Evolutionary conservation across 805 yeast species (phyloP).

Genomic region (Candida railenensis): DNA sequence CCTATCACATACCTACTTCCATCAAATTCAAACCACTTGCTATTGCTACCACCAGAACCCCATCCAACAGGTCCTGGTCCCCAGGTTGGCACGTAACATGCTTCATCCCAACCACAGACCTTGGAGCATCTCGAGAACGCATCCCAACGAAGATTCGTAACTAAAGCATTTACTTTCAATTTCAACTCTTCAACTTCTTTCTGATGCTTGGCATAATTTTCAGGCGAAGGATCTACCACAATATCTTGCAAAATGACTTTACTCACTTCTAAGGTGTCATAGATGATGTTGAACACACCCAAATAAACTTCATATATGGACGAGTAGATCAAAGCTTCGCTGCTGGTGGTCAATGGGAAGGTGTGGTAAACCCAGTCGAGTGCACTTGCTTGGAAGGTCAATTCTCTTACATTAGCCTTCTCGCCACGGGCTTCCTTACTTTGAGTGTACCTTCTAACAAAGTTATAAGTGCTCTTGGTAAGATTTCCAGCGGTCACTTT

Average conservation of each 20-base stretch:
- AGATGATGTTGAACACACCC: constrained; percentile 34
- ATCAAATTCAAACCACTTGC: constrained; percentile 12
- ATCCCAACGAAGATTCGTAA: constrained; percentile 40
- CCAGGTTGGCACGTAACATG: constrained; percentile 62
- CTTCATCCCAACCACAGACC: constrained; percentile 45
- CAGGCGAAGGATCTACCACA: constrained; percentile 12
- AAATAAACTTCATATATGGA: constrained; percentile 42
- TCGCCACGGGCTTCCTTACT: constrained; percentile 10
- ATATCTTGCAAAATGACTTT: constrained; percentile 19
- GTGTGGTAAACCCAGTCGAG: constrained; percentile 49
- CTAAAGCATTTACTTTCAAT: constrained; percentile 16
- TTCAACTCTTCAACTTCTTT: constrained; percentile 12
- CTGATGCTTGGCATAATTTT: constrained; percentile 4
- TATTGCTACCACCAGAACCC: constrained; percentile 16
- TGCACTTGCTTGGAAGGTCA: constrained; percentile 36
- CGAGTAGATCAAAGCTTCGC: constrained; percentile 52
- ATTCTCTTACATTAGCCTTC: constrained; percentile 10
- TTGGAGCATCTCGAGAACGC: constrained; percentile 40
- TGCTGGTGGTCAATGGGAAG: constrained; percentile 30
- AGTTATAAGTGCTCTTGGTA: constrained; percentile 41
- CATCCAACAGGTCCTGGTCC: constrained; percentile 56
- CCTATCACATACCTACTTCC: constrained; percentile 12
- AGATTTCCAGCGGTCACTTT: constrained; percentile 27
- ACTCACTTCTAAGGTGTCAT: constrained; percentile 32
- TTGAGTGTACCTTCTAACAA: constrained; percentile 44